A percentile compares a stretch with the other conserved stretches of the same genome.
These are phyloP conservation scores for Kitagawia praeruptora DNA, from an alignment of 129 eudicot genomes.

Conservation along the genomic window DNA sequence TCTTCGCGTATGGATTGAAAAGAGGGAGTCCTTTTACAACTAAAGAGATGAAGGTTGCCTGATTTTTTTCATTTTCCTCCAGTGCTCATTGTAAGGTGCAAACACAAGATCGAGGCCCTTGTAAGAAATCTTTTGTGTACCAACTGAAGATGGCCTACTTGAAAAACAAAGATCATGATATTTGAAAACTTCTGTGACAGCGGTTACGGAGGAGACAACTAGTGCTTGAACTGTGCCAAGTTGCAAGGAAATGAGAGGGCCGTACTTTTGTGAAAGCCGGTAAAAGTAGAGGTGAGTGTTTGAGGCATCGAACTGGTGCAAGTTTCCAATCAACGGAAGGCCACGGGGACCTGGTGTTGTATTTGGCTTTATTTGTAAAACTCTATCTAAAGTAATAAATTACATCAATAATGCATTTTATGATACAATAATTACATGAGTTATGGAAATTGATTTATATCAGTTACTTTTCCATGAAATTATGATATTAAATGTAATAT, in stretches of 20 bases:
- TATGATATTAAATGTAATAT: too few species aligned
- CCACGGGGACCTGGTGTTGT: not conserved
- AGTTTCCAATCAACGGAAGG: slow-evolving; percentile 1
- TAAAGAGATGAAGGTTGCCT: not conserved
- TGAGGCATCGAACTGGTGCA: not conserved
- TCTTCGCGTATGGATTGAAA: not conserved
- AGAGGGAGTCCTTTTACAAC: not conserved
- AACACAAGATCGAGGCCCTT: not conserved
- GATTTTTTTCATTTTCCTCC: not conserved
- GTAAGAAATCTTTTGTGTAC: not conserved
- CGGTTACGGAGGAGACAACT: not conserved
- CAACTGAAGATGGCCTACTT: not conserved
- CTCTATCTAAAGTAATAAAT: too few species aligned
- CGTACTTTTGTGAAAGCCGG: too few species aligned
- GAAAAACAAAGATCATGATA: not conserved
- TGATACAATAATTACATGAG: too few species aligned
- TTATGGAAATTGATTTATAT: too few species aligned
- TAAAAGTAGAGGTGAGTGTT: not conserved
- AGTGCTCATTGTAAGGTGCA: not conserved
- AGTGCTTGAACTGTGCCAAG: too few species aligned
- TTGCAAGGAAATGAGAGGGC: too few species aligned
- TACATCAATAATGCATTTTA: too few species aligned
- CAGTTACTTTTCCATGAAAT: too few species aligned
- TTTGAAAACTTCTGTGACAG: not conserved
- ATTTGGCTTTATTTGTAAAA: too few species aligned